Evolutionary conservation across 176 grass and related monocot genomes (phyloP).

Genomic region (Carex myosuroides): DNA sequence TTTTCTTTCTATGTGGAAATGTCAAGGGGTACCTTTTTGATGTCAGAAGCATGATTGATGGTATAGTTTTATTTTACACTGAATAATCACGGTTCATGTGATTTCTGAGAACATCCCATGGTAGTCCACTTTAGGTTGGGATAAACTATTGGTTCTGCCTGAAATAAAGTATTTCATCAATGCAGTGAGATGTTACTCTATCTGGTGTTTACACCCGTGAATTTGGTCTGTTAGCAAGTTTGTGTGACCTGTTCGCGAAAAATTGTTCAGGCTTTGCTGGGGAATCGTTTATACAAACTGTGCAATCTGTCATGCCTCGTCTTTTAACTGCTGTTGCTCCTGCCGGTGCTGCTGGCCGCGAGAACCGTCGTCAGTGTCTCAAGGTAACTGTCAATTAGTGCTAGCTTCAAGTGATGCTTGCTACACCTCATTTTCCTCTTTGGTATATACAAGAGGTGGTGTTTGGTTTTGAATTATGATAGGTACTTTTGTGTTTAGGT

Average conservation of each 20-base stretch:
- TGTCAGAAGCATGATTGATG: neutral
- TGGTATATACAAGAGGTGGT: neutral
- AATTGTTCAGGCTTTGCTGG: constrained; percentile 59
- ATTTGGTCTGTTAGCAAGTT: constrained; percentile 29
- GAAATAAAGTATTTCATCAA: constrained; percentile 26
- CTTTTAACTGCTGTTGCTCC: constrained; percentile 86
- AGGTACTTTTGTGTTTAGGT: constrained; percentile 45
- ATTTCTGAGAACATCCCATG: neutral
- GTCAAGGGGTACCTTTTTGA: neutral
- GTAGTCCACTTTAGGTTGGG: constrained; percentile 21
- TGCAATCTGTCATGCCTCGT: constrained; percentile 84
- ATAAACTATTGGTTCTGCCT: constrained; percentile 16
- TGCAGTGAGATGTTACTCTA: constrained; percentile 20
- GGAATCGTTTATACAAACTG: constrained; percentile 61
- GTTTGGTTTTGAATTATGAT: neutral
- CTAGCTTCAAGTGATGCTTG: constrained; percentile 7
- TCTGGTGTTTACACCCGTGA: constrained; percentile 16
- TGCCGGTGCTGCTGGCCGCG: constrained; percentile 67
- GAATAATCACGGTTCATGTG: neutral
- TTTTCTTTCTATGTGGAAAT: neutral
- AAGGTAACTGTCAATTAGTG: constrained; percentile 44
- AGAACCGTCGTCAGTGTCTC: constrained; percentile 93
- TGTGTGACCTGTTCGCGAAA: constrained; percentile 31
- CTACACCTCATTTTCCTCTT: neutral
- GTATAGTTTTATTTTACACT: neutral